Conservation (phyloP, 2,329 filamentous ascomycete species). For the Aspergillus tamarii region DNA sequence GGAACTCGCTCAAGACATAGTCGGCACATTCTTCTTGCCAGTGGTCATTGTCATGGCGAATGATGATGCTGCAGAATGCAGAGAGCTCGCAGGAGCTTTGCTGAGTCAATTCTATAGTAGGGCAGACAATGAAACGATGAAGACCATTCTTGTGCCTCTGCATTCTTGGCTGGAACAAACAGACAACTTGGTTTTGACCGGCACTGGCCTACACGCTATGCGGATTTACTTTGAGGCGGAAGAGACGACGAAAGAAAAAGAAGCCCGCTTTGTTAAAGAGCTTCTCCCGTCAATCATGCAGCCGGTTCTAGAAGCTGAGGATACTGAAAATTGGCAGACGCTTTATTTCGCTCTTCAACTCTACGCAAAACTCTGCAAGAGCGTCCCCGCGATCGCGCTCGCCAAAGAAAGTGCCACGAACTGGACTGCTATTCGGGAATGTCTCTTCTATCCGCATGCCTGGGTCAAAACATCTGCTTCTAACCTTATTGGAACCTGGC, state of each 20-base stretch:
- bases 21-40: constrained; percentile 80
- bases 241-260: constrained; percentile 66
- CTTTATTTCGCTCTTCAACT: constrained; percentile 74
- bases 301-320: constrained; percentile 51
- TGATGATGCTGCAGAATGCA: constrained; percentile 84
- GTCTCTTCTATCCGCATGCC: constrained; percentile 71
- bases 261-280: constrained; percentile 63
- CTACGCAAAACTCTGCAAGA: constrained; percentile 67
- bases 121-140: constrained; percentile 71
- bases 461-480: constrained; percentile 78
- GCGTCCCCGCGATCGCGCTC: constrained; percentile 67
- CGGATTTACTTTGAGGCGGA: constrained; percentile 77
- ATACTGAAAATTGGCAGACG: constrained; percentile 66
- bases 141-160: constrained; percentile 71
- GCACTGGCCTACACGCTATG: constrained; percentile 78
- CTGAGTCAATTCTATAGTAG: constrained; percentile 79
- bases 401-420: constrained; percentile 62
- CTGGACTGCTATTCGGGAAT: constrained; percentile 71
- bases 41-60: constrained; percentile 84
- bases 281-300: constrained; percentile 60
- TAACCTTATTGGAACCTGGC: constrained; percentile 73
- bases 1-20: constrained; percentile 79
- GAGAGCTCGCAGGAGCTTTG: constrained; percentile 76
- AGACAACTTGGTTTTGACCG: constrained; percentile 70
- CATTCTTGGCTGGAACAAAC: constrained; percentile 76